These are phyloP conservation scores for Rhypophila decipiens DNA, from an alignment of 495 filamentous ascomycete genomes.

Conservation along the genomic window DNA sequence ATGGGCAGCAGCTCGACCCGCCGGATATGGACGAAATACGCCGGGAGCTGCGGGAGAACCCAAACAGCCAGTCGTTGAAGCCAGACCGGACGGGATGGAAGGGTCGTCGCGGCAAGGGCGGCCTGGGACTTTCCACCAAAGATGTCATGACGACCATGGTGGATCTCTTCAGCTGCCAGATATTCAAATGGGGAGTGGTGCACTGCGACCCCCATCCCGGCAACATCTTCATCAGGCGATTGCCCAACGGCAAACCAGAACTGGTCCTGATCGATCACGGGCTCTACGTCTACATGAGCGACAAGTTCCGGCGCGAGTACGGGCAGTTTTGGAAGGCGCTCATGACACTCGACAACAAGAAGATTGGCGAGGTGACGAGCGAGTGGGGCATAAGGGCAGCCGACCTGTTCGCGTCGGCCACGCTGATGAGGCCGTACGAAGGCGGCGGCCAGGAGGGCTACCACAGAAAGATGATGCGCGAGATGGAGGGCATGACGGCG, in stretches of 20 bases:
- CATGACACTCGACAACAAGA: slow-evolving; percentile 85
- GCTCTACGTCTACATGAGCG: slow-evolving; percentile 84
- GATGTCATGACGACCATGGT: slow-evolving; percentile 95
- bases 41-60: slow-evolving; percentile 34
- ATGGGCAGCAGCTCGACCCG: slow-evolving; percentile 57
- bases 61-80: slow-evolving; percentile 55
- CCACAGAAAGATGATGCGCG: slow-evolving; percentile 47
- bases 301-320: slow-evolving; percentile 83
- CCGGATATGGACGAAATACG: slow-evolving; percentile 37
- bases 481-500: slow-evolving; percentile 50
- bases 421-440: slow-evolving; percentile 81
- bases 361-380: slow-evolving; percentile 59
- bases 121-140: slow-evolving; percentile 72
- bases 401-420: slow-evolving; percentile 86
- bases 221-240: slow-evolving; percentile 89
- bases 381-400: slow-evolving; percentile 82
- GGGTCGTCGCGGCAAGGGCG: slow-evolving; percentile 61
- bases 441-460: slow-evolving; percentile 67
- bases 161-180: slow-evolving; percentile 89
- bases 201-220: slow-evolving; percentile 97
- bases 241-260: slow-evolving; percentile 74
- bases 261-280: slow-evolving; percentile 96
- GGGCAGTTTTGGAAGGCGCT: slow-evolving; percentile 88
- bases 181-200: slow-evolving; percentile 91
- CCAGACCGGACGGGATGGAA: slow-evolving; percentile 75